Evolutionary conservation across 139 green algal species (phyloP).

Genomic region (Pleodorina starrii): DNA sequence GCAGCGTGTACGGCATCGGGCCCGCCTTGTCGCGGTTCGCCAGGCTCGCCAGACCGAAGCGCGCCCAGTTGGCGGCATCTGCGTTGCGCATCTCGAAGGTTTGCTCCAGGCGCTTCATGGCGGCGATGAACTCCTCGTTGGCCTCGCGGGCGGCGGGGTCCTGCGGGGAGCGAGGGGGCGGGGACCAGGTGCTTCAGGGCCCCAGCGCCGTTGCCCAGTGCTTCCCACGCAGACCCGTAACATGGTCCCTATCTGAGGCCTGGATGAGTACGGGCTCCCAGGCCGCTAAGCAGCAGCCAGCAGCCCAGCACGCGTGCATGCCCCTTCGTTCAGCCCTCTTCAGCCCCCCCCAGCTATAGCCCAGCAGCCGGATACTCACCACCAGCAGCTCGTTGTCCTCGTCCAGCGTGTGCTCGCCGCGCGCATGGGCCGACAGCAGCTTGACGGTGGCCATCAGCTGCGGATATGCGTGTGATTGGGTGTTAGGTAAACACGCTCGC

Average conservation of each 20-base stretch:
- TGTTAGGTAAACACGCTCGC: too few species aligned
- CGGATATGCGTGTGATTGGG: too few species aligned
- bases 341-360: too few species aligned
- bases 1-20: conserved; percentile 53
- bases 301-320: too few species aligned
- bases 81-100: conserved; percentile 42
- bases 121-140: conserved; percentile 35
- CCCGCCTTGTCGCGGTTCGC: neutral
- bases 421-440: conserved; percentile 50
- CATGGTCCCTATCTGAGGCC: too few species aligned
- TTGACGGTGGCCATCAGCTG: conserved; percentile 50
- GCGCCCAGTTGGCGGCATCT: neutral
- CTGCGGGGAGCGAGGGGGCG: neutral
- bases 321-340: too few species aligned
- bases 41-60: conserved; percentile 32
- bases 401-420: conserved; percentile 47
- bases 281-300: too few species aligned
- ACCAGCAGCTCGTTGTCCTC: conserved; percentile 38
- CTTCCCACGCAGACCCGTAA: neutral
- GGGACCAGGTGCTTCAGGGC: too few species aligned
- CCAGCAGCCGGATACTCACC: neutral
- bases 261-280: too few species aligned
- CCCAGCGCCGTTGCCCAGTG: too few species aligned
- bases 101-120: conserved; percentile 37
- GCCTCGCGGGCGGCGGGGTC: conserved; percentile 27